Evolutionary conservation across 83 land plant species (phyloP), one percentile per base, ranked within the genome.

Genomic region (Thuja plicata): DNA sequence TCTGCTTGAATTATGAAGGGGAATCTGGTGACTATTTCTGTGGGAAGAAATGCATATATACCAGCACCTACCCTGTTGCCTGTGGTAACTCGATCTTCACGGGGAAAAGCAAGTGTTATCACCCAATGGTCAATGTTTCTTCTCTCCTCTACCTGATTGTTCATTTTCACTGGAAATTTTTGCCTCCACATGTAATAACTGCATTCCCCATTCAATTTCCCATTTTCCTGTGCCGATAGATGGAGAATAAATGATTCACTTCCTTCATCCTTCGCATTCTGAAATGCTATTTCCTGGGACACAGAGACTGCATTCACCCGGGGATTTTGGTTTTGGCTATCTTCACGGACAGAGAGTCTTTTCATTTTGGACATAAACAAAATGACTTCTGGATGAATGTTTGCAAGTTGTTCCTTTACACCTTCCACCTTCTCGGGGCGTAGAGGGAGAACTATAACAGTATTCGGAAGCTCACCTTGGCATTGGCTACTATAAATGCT

Each of bases 1-100:
- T 93, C 94, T 30, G 95, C 93, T 48, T 92, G 95, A 54, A 95
- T 92, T 8, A 95, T 81, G 87, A 93, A 93, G 21, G 94, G 95
- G 27, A 93, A 92, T 24, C 90, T 87, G 8, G 93, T 92, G 0
- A 90, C 76, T 91, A 92, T 88, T 82, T 93, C 91, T 3, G 93
- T 92, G 15, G 93, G 96, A 11, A 95, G 90, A 74, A 91, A 93
- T 21, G 94, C 93, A 87, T 91, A 95, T 1, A 95, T 87, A 40
- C 37, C 8, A 19, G 8, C 24, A 27, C 91, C 92, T 27, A 90
- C 88, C 0, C 86, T 70, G 19, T 41, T 86, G 34, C n/a, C 79
- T 79, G 92, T 55, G 3, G 87, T 41, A 11, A 91, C 52, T 30
- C 90, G 91, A 16, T 90, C 71, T 19, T 85, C 92, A 45, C 17